Percentiles rank a stretch among this genome's conserved stretches.
phyloP scores from a whole-genome alignment of 2,329 filamentous ascomycete genomes.

The Epicoccum sorghinum region DNA sequence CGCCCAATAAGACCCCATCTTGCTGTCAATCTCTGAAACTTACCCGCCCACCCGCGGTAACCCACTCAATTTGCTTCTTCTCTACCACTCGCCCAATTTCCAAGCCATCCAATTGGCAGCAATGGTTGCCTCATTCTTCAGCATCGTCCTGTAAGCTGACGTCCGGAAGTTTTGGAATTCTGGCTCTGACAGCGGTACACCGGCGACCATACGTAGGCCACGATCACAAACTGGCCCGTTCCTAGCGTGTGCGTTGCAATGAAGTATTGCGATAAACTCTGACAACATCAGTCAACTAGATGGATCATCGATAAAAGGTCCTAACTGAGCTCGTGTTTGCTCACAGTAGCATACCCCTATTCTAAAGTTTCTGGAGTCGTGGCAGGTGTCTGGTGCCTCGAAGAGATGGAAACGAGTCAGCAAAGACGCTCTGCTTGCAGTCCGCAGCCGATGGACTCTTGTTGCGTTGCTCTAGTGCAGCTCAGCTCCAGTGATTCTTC shows the following conservation, averaged over 20 bases:
- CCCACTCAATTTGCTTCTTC: constrained; percentile 23
- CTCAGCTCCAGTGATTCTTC: constrained; percentile 7
- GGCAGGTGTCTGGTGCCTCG: constrained; percentile 5
- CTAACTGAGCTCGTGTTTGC: constrained; percentile 2
- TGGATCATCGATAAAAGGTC: constrained; percentile 6
- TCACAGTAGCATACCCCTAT: constrained; percentile 7
- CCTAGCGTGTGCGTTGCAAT: constrained; percentile 11
- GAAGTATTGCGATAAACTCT: constrained; percentile 5
- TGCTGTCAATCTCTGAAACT: constrained; percentile 31
- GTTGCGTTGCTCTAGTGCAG: constrained; percentile 1
- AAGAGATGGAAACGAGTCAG: constrained; percentile 10
- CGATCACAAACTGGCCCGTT: constrained; percentile 27
- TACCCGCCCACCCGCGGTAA: constrained; percentile 31
- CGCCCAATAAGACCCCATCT: constrained; percentile 33
- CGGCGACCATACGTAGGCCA: constrained; percentile 24
- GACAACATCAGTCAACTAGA: constrained; percentile 4
- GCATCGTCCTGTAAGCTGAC: constrained; percentile 16
- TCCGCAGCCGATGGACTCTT: constrained; percentile 3
- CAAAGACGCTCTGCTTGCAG: constrained; percentile 7
- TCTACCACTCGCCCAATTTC: constrained; percentile 22
- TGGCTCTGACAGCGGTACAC: constrained; percentile 37
- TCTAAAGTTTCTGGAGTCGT: background rate
- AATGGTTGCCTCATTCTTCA: constrained; percentile 18
- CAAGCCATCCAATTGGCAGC: constrained; percentile 21
- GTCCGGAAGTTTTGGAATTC: constrained; percentile 17